Evolutionary conservation across 2,329 filamentous ascomycete species (phyloP).

Genomic region (Epichloe scottii): DNA sequence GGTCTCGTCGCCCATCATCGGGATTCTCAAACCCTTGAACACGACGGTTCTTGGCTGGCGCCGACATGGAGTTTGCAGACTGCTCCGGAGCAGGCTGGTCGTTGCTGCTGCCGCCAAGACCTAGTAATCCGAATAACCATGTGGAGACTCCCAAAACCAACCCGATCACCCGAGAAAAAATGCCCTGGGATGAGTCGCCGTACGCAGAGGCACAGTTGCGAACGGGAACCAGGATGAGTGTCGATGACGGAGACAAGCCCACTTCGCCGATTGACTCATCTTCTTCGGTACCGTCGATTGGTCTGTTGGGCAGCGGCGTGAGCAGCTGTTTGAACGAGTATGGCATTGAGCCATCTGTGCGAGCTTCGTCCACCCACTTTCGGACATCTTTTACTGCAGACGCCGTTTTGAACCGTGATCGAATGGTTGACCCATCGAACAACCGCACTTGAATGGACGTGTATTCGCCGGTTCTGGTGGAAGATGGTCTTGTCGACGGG

Average conservation of each 20-base stretch:
- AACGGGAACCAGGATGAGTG: conserved; percentile 67
- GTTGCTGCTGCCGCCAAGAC: conserved; percentile 8
- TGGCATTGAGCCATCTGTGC: conserved; percentile 44
- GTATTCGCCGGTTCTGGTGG: conserved; percentile 17
- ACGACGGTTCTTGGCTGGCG: conserved; percentile 13
- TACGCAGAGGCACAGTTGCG: conserved; percentile 33
- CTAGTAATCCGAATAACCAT: conserved; percentile 23
- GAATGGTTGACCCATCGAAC: conserved; percentile 72
- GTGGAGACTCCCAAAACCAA: conserved; percentile 22
- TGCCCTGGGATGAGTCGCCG: conserved; percentile 14
- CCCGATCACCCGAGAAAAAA: conserved; percentile 18
- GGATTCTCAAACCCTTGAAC: conserved; percentile 29
- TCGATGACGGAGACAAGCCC: conserved; percentile 66
- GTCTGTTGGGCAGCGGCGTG: conserved; percentile 62
- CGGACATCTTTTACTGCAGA: conserved; percentile 58
- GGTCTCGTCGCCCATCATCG: conserved; percentile 40
- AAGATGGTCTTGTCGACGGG: conserved; percentile 20
- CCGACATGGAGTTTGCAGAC: conserved; percentile 4
- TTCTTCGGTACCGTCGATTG: conserved; percentile 66
- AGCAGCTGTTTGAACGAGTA: conserved; percentile 80
- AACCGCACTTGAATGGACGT: conserved; percentile 63
- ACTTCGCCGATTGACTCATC: conserved; percentile 53
- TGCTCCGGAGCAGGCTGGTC: background rate
- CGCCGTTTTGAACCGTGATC: conserved; percentile 54
- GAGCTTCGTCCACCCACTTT: conserved; percentile 59